Evolutionary conservation across 345 rosid species (phyloP).

Genomic region (Nasturtium officinale): DNA sequence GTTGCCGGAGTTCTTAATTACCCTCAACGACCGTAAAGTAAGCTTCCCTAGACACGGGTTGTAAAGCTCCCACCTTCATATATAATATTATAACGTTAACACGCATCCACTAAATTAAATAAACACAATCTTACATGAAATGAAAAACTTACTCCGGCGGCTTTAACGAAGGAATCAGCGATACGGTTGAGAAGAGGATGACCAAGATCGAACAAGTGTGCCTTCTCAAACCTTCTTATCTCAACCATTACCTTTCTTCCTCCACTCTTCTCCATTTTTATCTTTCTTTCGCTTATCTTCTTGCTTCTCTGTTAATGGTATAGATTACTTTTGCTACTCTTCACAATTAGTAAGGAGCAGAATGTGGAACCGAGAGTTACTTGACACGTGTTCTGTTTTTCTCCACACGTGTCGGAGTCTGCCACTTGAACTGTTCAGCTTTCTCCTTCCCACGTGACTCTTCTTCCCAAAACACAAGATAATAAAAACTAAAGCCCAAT

Average conservation of each 20-base stretch:
- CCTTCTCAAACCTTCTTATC: conserved; percentile 59
- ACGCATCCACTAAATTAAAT: neutral
- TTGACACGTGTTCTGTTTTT: conserved; percentile 32
- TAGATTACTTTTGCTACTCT: neutral
- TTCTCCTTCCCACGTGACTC: conserved; percentile 33
- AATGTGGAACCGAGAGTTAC: conserved; percentile 26
- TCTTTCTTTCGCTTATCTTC: neutral
- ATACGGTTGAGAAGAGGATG: conserved; percentile 95
- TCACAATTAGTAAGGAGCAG: conserved; percentile 27
- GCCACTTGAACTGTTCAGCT: conserved; percentile 30
- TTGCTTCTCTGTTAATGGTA: neutral
- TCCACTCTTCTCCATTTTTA: conserved; percentile 40
- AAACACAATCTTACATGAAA: neutral
- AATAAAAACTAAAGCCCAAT: conserved; percentile 27
- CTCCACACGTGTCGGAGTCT: conserved; percentile 42
- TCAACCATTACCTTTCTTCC: conserved; percentile 55
- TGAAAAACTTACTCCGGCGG: conserved; percentile 65
- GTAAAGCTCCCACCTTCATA: conserved; percentile 81
- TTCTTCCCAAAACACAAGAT: neutral
- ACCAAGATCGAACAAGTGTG: conserved; percentile 74
- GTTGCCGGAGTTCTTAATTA: conserved; percentile 15
- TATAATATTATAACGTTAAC: neutral
- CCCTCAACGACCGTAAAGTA: conserved; percentile 70
- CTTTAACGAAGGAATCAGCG: conserved; percentile 85
- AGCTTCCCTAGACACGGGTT: conserved; percentile 78